These are phyloP conservation scores for Ganoderma lucidum DNA, from an alignment of 1,284 basidiomycete species.

Conservation along the genomic window DNA sequence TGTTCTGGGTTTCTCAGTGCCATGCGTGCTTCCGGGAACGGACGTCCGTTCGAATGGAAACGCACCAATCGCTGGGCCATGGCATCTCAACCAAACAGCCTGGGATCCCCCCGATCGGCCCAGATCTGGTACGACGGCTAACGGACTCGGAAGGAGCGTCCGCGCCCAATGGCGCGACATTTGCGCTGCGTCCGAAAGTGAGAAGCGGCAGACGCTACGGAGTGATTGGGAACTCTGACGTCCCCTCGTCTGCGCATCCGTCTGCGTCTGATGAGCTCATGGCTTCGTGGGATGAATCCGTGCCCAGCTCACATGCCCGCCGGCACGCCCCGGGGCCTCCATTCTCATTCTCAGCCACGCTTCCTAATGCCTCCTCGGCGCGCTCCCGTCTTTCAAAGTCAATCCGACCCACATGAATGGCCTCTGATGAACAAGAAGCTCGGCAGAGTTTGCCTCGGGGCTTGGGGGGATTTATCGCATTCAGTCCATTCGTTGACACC, in stretches of 20 bases:
- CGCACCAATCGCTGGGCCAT: constrained; percentile 18
- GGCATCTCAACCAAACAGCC: constrained; percentile 22
- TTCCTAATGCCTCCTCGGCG: constrained; percentile 31
- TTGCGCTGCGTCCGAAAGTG: constrained; percentile 7
- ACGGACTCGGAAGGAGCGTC: constrained; percentile 12
- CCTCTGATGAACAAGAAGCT: constrained; percentile 21
- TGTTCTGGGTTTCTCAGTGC: constrained; percentile 31
- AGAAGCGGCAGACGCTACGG: constrained; percentile 27
- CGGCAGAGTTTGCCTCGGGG: constrained; percentile 14
- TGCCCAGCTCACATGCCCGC: constrained; percentile 25
- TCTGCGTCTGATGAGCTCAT: constrained; percentile 27
- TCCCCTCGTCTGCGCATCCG: constrained; percentile 13
- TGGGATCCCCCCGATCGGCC: constrained; percentile 23
- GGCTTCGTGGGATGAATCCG: constrained; percentile 12
- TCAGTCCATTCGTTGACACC: neutral
- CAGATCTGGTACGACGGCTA: constrained; percentile 10
- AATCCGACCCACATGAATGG: constrained; percentile 15
- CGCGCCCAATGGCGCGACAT: constrained; percentile 3
- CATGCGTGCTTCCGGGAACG: constrained; percentile 28
- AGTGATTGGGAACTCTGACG: constrained; percentile 31
- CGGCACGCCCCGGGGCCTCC: constrained; percentile 20
- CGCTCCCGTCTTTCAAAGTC: constrained; percentile 21
- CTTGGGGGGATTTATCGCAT: constrained; percentile 14
- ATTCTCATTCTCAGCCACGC: constrained; percentile 26
- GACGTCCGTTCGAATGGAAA: constrained; percentile 27